A percentile compares a stretch with the other conserved stretches of the same genome.
These are phyloP conservation scores for Coemansia pectinata DNA, from an alignment of 192 early-diverging fungal species.

Conservation along the genomic window DNA sequence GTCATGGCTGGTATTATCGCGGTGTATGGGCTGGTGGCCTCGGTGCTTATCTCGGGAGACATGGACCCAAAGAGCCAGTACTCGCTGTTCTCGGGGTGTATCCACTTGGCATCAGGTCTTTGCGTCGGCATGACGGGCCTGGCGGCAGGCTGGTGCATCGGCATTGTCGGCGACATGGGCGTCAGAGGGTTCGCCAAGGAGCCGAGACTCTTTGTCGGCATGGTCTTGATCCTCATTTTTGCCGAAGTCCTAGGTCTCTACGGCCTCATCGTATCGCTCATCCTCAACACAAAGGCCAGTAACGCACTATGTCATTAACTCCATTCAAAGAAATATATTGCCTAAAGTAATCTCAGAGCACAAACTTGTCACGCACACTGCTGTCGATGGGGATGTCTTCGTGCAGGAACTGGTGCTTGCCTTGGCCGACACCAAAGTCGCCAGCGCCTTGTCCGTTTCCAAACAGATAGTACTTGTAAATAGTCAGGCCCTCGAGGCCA, in stretches of 20 bases:
- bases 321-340: neutral
- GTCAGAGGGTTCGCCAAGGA: slow-evolving; percentile 90
- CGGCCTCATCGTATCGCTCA: slow-evolving; percentile 95
- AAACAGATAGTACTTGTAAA: slow-evolving; percentile 95
- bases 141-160: slow-evolving; percentile 96
- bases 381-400: slow-evolving; percentile 57
- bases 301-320: slow-evolving; percentile 44
- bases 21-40: slow-evolving; percentile 96
- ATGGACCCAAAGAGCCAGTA: slow-evolving; percentile 44
- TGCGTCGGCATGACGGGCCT: slow-evolving; percentile 88
- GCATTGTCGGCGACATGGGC: slow-evolving; percentile 95
- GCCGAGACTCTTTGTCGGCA: slow-evolving; percentile 86
- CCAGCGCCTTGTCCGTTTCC: slow-evolving; percentile 83
- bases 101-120: slow-evolving; percentile 92
- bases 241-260: slow-evolving; percentile 98
- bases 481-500: slow-evolving; percentile 95
- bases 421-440: slow-evolving; percentile 74
- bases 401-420: slow-evolving; percentile 75
- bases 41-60: slow-evolving; percentile 84
- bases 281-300: slow-evolving; percentile 92
- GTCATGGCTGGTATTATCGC: slow-evolving; percentile 99
- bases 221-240: slow-evolving; percentile 99
- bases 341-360: slow-evolving; percentile 16
- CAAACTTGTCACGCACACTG: slow-evolving; percentile 48
- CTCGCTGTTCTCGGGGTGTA: slow-evolving; percentile 68